These are phyloP conservation scores for Colletotrichum musae DNA, from an alignment of 2,329 filamentous ascomycete species.

Conservation along the genomic window DNA sequence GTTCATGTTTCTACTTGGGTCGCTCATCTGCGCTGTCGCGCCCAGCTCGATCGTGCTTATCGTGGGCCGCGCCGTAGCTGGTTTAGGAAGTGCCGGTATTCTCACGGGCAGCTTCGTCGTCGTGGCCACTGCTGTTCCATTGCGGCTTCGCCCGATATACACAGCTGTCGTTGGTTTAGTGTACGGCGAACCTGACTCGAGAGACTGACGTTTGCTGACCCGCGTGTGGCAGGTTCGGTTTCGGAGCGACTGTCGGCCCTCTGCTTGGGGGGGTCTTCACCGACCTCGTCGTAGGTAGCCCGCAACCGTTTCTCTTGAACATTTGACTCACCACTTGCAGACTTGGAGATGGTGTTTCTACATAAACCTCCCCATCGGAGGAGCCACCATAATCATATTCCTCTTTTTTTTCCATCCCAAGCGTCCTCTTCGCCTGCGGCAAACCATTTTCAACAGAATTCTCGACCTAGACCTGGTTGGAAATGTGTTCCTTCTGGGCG, in stretches of 20 bases:
- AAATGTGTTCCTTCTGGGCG: constrained; percentile 59
- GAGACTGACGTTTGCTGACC: background rate
- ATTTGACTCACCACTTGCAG: constrained; percentile 41
- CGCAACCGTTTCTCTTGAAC: too few species aligned
- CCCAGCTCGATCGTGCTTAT: constrained; percentile 33
- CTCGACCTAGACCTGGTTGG: constrained; percentile 56
- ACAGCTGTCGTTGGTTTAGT: constrained; percentile 51
- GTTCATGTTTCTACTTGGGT: constrained; percentile 31
- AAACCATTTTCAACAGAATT: constrained; percentile 44
- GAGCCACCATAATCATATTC: constrained; percentile 47
- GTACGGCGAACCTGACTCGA: constrained; percentile 42
- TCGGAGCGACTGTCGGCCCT: constrained; percentile 52
- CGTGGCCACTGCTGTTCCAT: constrained; percentile 49
- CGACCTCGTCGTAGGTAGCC: constrained; percentile 49
- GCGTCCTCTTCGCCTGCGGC: constrained; percentile 45
- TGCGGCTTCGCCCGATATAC: constrained; percentile 48
- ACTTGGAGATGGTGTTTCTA: constrained; percentile 43
- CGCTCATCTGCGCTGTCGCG: constrained; percentile 33
- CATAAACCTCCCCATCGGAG: constrained; percentile 47
- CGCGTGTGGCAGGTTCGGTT: constrained; percentile 48
- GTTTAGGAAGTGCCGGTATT: constrained; percentile 44
- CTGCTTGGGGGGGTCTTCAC: constrained; percentile 55
- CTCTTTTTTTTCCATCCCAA: constrained; percentile 46
- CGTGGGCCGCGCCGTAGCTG: constrained; percentile 36
- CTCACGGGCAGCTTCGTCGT: constrained; percentile 53